These are phyloP conservation scores for Venturia nashicola DNA, from an alignment of 2,329 filamentous ascomycete genomes.

Conservation along the genomic window DNA sequence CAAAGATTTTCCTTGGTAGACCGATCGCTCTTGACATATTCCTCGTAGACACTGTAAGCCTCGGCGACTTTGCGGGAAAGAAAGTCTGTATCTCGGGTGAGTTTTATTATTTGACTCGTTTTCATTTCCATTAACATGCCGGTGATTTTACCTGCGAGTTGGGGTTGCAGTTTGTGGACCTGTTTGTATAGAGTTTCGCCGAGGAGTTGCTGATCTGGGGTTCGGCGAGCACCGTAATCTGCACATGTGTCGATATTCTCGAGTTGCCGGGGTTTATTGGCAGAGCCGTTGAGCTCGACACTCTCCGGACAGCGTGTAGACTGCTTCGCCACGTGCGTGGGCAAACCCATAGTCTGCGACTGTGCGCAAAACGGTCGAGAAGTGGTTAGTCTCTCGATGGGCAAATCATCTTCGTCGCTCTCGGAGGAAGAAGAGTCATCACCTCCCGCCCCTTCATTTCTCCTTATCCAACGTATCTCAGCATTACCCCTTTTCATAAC, in stretches of 20 bases:
- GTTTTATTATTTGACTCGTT: conserved; percentile 80
- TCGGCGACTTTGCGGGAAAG: conserved; percentile 94
- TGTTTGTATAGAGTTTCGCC: conserved; percentile 98
- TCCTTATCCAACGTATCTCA: too few relatives aligned
- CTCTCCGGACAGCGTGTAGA: too few relatives aligned
- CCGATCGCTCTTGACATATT: conserved; percentile 83
- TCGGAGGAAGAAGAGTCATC: too few relatives aligned
- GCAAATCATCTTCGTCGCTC: too few relatives aligned
- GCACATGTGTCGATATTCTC: conserved; percentile 33
- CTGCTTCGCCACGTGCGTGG: too few relatives aligned
- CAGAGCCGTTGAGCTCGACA: too few relatives aligned
- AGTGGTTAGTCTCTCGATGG: too few relatives aligned
- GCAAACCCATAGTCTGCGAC: too few relatives aligned
- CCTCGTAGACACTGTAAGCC: conserved; percentile 92
- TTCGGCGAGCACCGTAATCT: conserved; percentile 43
- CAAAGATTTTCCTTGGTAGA: background rate
- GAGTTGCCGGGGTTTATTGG: too few relatives aligned
- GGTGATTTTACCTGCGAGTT: conserved; percentile 97
- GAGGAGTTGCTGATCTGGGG: conserved; percentile 96
- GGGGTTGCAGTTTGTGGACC: conserved; percentile 87
- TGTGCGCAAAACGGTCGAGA: too few relatives aligned
- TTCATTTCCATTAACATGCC: conserved; percentile 99
- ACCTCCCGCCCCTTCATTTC: too few relatives aligned
- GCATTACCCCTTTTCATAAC: too few relatives aligned
- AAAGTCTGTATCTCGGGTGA: conserved; percentile 80